Evolutionary conservation across 441 rosid genomes (phyloP).

Genomic region (Arabidopsis lyrata): DNA sequence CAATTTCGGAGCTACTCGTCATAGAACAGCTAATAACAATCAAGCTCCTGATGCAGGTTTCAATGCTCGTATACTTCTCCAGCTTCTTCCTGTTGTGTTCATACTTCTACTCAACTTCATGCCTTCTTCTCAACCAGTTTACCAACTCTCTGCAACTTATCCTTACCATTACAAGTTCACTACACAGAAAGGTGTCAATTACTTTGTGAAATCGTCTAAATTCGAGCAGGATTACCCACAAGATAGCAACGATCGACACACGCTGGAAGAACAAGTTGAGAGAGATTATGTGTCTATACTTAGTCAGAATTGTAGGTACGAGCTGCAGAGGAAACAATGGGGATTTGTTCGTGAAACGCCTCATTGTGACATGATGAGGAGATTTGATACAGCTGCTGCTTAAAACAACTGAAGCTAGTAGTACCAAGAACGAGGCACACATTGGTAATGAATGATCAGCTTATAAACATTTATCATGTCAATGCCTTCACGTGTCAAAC

Average conservation of each 20-base stretch:
- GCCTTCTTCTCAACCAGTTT: constrained; percentile 83
- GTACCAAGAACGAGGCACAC: constrained; percentile 8
- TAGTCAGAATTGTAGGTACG: constrained; percentile 82
- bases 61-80: constrained; percentile 71
- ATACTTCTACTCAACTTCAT: constrained; percentile 74
- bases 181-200: constrained; percentile 81
- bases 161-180: constrained; percentile 82
- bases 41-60: constrained; percentile 62
- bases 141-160: constrained; percentile 68
- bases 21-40: constrained; percentile 55
- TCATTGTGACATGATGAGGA: constrained; percentile 79
- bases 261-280: constrained; percentile 70
- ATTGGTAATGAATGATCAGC: constrained; percentile 17
- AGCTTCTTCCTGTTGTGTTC: constrained; percentile 81
- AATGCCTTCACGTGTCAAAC: constrained; percentile 19
- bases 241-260: constrained; percentile 52
- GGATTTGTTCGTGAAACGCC: constrained; percentile 92
- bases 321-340: constrained; percentile 94
- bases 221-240: constrained; percentile 85
- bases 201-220: constrained; percentile 73
- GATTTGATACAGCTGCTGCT: constrained; percentile 59
- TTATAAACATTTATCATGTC: constrained; percentile 26
- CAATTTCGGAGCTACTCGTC: constrained; percentile 60
- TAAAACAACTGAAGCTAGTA: constrained; percentile 6
- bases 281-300: constrained; percentile 74